Percentiles rank a stretch among this genome's conserved stretches.
These are phyloP conservation scores for Cadophora gregata DNA, from an alignment of 2,329 filamentous ascomycete genomes.

Conservation along the genomic window DNA sequence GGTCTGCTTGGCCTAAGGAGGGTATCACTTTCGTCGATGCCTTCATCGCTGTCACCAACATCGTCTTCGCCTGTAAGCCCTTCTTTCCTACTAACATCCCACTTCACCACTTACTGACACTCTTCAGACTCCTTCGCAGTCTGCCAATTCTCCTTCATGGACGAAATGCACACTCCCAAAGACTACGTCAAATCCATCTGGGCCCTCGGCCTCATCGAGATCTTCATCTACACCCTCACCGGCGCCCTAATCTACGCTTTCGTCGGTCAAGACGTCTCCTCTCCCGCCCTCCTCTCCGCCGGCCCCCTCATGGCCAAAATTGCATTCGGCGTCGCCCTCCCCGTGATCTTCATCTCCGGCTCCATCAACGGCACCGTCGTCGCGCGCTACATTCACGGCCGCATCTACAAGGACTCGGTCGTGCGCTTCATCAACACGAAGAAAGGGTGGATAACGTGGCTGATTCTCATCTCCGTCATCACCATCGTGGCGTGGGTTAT, in stretches of 20 bases:
- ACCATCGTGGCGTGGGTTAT: conserved; percentile 72
- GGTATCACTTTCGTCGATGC: conserved; percentile 50
- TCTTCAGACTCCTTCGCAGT: conserved; percentile 42
- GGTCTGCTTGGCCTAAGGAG: conserved; percentile 38
- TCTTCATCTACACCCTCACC: conserved; percentile 61
- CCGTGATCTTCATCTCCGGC: conserved; percentile 67
- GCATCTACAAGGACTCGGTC: conserved; percentile 37
- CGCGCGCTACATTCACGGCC: conserved; percentile 39
- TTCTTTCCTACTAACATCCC: not conserved
- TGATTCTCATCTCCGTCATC: conserved; percentile 57
- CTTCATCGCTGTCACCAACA: conserved; percentile 61
- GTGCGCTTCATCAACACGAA: conserved; percentile 36
- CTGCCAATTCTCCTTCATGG: conserved; percentile 42
- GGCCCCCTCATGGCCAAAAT: conserved; percentile 58
- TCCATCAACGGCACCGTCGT: conserved; percentile 65
- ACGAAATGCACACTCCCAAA: conserved; percentile 46
- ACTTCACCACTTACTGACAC: not conserved
- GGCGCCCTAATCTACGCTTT: conserved; percentile 66
- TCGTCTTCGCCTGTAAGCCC: conserved; percentile 60
- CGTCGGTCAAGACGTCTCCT: conserved; percentile 59
- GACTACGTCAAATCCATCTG: conserved; percentile 48
- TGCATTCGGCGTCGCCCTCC: conserved; percentile 64
- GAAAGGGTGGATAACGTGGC: conserved; percentile 54
- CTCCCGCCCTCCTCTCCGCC: conserved; percentile 64
- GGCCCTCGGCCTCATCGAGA: conserved; percentile 58